Percentiles rank a stretch among this genome's conserved stretches.
Conservation (phyloP, 345 rosid genomes). For the Citrus inodora region DNA sequence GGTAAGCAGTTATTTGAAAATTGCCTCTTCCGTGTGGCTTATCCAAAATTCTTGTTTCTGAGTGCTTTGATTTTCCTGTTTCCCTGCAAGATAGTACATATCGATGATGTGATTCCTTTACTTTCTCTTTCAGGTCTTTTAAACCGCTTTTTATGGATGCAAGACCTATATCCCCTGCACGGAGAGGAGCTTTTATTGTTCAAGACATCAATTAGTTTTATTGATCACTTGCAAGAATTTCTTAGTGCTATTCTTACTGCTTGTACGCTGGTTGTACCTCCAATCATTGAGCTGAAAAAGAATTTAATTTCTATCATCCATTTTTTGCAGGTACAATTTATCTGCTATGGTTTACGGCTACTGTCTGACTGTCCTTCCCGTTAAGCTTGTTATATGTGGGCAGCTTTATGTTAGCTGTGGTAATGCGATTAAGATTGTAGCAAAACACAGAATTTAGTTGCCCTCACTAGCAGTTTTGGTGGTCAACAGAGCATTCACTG, state of each 20-base stretch:
- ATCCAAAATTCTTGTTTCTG: not conserved
- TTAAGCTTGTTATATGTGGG: not conserved
- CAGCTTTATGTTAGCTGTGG: not conserved
- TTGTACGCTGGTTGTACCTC: slow-evolving; percentile 70
- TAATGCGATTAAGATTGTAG: not conserved
- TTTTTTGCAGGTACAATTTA: slow-evolving; percentile 61
- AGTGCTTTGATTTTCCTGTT: slow-evolving; percentile 1
- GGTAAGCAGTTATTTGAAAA: slow-evolving; percentile 36
- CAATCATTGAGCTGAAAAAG: slow-evolving; percentile 43
- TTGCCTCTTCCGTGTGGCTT: not conserved
- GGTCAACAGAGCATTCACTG: not conserved
- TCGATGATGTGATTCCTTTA: slow-evolving; percentile 13
- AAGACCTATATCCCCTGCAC: slow-evolving; percentile 60
- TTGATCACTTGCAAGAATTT: slow-evolving; percentile 95
- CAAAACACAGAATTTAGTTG: not conserved
- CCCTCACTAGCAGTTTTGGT: not conserved
- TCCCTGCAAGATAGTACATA: slow-evolving; percentile 6
- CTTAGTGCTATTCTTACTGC: slow-evolving; percentile 65
- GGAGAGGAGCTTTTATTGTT: slow-evolving; percentile 60
- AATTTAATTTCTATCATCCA: slow-evolving; percentile 46
- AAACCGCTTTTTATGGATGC: slow-evolving; percentile 93
- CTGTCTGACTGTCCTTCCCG: not conserved
- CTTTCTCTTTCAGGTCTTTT: slow-evolving; percentile 58
- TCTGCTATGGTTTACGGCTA: not conserved
- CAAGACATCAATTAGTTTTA: slow-evolving; percentile 85